Percentiles rank a stretch among this genome's conserved stretches.
Conservation (phyloP, 192 early-diverging fungal species). For the Funneliformis geosporum region DNA sequence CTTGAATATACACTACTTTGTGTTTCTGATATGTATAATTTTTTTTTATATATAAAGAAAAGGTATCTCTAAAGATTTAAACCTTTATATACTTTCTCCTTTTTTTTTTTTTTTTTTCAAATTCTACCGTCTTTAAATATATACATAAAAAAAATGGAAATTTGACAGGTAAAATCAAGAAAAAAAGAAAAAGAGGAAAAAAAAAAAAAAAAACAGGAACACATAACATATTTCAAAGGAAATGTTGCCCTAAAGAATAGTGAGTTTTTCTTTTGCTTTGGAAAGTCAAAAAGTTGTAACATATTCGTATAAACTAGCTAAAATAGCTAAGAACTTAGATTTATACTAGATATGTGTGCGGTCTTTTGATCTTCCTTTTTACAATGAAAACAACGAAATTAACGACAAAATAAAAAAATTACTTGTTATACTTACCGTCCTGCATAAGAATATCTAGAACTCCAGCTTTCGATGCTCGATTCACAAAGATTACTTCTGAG, state of each 20-base stretch:
- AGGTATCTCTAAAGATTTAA: neutral
- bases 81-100: too few species aligned
- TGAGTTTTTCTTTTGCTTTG: neutral
- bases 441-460: constrained; percentile 15
- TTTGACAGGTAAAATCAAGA: neutral
- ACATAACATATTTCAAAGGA: neutral
- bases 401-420: neutral
- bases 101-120: neutral
- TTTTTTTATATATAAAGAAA: too few species aligned
- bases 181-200: too few species aligned
- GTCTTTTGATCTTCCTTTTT: neutral
- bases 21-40: neutral
- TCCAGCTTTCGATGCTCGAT: constrained; percentile 31
- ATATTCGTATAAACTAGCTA: neutral
- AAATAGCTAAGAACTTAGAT: neutral
- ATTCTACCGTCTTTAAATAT: neutral
- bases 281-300: neutral
- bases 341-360: neutral
- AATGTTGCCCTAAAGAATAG: neutral
- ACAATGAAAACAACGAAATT: neutral
- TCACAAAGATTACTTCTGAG: constrained; percentile 21
- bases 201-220: neutral
- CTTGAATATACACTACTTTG: neutral
- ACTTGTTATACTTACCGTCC: neutral
- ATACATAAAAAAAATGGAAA: neutral